phyloP scores from a whole-genome alignment of 2,329 filamentous ascomycete genomes.

The Penicillium sp. region DNA sequence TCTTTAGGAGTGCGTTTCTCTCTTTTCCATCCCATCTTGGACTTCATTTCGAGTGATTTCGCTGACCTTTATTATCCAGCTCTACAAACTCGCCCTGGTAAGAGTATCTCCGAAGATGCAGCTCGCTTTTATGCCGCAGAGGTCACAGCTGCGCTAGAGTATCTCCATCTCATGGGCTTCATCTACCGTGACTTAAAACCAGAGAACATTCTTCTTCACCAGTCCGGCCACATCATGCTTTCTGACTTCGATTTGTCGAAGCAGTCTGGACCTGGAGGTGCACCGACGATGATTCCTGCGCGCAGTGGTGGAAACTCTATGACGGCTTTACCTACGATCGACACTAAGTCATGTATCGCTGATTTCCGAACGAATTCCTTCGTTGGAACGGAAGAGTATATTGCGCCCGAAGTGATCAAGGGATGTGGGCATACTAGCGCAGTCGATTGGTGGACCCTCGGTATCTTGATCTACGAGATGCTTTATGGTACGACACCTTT shows the following conservation, averaged over 20 bases:
- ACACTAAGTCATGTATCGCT: slow-evolving; percentile 96
- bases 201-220: slow-evolving; percentile 94
- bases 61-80: slow-evolving; percentile 47
- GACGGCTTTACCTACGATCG: slow-evolving; percentile 88
- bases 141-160: slow-evolving; percentile 93
- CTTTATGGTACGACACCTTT: slow-evolving; percentile 97
- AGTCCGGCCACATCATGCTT: slow-evolving; percentile 99
- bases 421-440: slow-evolving; percentile 97
- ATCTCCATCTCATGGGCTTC: slow-evolving; percentile 97
- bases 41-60: not conserved
- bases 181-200: slow-evolving; percentile 98
- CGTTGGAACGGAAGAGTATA: slow-evolving; percentile 97
- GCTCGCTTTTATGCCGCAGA: slow-evolving; percentile 96
- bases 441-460: slow-evolving; percentile 98
- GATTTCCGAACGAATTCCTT: slow-evolving; percentile 99
- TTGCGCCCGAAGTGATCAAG: slow-evolving; percentile 97
- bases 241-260: slow-evolving; percentile 98
- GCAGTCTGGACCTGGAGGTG: slow-evolving; percentile 91
- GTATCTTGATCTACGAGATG: slow-evolving; percentile 98
- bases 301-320: slow-evolving; percentile 76
- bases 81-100: slow-evolving; percentile 90
- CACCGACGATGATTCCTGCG: slow-evolving; percentile 94
- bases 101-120: slow-evolving; percentile 95
- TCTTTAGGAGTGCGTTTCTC: slow-evolving; percentile 65
- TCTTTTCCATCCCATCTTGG: not conserved